phyloP scores from a whole-genome alignment of 306 rosid genomes.

The Arachis stenosperma region DNA sequence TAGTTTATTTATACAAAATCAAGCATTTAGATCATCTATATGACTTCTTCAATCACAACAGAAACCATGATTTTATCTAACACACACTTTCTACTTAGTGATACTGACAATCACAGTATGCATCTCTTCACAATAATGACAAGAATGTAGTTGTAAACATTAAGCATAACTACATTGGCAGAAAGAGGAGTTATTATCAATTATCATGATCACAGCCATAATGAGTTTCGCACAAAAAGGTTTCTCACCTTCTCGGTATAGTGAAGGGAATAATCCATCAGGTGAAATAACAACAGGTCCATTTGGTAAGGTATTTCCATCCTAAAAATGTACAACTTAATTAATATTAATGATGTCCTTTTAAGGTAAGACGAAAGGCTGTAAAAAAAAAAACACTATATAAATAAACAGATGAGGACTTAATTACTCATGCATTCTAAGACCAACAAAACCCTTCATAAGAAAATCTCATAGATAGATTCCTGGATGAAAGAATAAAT shows the following conservation, averaged over 20 bases:
- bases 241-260: slow-evolving; percentile 83
- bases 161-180: neutral
- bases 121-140: neutral
- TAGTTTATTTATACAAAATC: neutral
- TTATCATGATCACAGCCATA: slow-evolving; percentile 22
- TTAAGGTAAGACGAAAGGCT: slow-evolving; percentile 20
- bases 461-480: neutral
- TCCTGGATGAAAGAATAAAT: slow-evolving; percentile 4
- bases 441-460: neutral
- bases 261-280: slow-evolving; percentile 92
- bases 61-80: neutral
- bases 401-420: neutral
- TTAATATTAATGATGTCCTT: slow-evolving; percentile 6
- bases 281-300: slow-evolving; percentile 98
- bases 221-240: slow-evolving; percentile 32
- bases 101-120: neutral
- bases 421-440: neutral
- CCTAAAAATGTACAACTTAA: slow-evolving; percentile 53
- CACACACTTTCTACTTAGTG: neutral
- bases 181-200: slow-evolving; percentile 17
- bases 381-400: neutral
- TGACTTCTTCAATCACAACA: slow-evolving; percentile 3
- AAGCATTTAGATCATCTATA: neutral
- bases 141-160: neutral
- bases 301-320: slow-evolving; percentile 86